Evolutionary conservation across 2,329 filamentous ascomycete genomes (phyloP).

Genomic region (Chaetomium olivaceum): DNA sequence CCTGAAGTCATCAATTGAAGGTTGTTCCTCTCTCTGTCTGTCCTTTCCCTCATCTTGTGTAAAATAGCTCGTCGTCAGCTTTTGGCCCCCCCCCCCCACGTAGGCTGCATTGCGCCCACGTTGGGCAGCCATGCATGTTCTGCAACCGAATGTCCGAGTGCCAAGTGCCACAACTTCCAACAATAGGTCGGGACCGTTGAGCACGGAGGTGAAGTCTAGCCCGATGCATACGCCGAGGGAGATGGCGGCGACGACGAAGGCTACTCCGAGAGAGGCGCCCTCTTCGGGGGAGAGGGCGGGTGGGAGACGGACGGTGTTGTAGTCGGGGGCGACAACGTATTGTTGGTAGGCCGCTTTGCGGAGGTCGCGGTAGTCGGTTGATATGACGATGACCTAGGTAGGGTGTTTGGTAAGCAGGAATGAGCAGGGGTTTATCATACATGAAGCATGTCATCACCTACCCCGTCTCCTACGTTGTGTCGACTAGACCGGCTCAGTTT

Average conservation of each 20-base stretch:
- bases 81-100: too few species aligned
- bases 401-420: not conserved
- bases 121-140: too few species aligned
- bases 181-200: conserved; percentile 60
- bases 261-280: conserved; percentile 66
- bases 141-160: too few species aligned
- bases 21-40: too few species aligned
- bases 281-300: conserved; percentile 52
- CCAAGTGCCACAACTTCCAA: too few species aligned
- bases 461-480: conserved; percentile 57
- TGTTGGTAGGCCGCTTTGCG: conserved; percentile 72
- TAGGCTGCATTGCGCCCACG: too few species aligned
- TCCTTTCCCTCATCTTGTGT: too few species aligned
- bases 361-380: conserved; percentile 72
- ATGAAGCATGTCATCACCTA: conserved; percentile 32
- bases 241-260: conserved; percentile 68
- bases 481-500: conserved; percentile 46
- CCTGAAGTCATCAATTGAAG: too few species aligned
- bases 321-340: conserved; percentile 64
- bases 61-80: too few species aligned
- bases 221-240: conserved; percentile 70
- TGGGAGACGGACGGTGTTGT: conserved; percentile 65
- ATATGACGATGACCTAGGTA: conserved; percentile 60
- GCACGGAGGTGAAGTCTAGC: conserved; percentile 58
- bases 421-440: conserved; percentile 25